Evolutionary conservation across 768 basidiomycete genomes (phyloP).

Genomic region (Dacryopinax primogenitus): DNA sequence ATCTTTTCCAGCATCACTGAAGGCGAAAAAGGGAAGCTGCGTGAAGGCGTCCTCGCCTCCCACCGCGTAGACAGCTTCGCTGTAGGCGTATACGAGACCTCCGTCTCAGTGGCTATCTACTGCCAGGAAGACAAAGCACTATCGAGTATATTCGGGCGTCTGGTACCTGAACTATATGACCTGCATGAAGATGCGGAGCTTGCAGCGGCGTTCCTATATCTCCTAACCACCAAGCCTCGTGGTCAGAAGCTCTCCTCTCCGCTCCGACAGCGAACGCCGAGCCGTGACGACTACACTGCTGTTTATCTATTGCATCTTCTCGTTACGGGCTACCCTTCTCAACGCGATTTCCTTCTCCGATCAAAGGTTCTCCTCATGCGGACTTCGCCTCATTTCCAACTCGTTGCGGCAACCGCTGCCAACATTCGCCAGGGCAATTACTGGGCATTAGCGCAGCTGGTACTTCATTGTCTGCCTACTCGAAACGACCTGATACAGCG

Average conservation of each 20-base stretch:
- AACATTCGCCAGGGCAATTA: neutral
- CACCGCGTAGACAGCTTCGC: neutral
- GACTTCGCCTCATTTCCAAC: neutral
- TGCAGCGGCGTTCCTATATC: neutral
- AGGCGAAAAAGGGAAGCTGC: neutral
- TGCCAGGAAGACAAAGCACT: constrained; percentile 5
- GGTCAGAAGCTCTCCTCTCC: neutral
- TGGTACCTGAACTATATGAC: neutral
- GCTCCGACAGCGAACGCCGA: neutral
- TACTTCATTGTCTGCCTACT: neutral
- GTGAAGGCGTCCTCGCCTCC: neutral
- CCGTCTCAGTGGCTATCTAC: neutral
- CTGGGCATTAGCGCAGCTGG: neutral
- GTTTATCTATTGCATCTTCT: neutral
- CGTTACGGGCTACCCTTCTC: neutral
- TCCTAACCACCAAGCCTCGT: neutral
- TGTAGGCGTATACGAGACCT: neutral
- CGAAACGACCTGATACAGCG: neutral
- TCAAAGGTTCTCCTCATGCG: neutral
- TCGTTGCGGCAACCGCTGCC: neutral
- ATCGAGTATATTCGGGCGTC: neutral
- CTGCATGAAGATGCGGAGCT: neutral
- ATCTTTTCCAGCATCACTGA: neutral
- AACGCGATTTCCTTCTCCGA: neutral
- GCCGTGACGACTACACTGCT: neutral